Conservation (phyloP, 208 protist genomes). For the Endotrypanum monterogeii region DNA sequence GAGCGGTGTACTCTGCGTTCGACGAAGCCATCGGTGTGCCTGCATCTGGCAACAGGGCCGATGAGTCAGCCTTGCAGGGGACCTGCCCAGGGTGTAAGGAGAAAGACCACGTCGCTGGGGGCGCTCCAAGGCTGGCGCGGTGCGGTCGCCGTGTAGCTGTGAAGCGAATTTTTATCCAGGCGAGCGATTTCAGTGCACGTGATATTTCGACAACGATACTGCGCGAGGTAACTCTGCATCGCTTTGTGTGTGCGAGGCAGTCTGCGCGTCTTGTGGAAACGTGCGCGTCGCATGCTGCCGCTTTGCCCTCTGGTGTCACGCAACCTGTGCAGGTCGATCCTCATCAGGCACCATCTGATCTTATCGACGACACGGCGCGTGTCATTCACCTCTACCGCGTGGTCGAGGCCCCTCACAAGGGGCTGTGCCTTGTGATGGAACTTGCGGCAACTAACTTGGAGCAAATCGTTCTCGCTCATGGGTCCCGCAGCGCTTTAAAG, state of each 20-base stretch:
- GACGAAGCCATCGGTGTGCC: constrained; percentile 20
- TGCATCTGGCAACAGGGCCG: no score
- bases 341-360: neutral
- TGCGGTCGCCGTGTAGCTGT: constrained; percentile 53
- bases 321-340: neutral
- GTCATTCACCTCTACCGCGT: constrained; percentile 54
- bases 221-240: constrained; percentile 74
- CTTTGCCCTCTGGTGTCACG: neutral
- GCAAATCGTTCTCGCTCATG: constrained; percentile 32
- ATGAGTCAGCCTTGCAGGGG: neutral
- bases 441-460: constrained; percentile 66
- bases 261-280: neutral
- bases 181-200: constrained; percentile 66
- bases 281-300: neutral
- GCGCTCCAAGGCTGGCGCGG: neutral
- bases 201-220: constrained; percentile 73
- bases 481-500: neutral
- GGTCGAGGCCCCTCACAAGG: constrained; percentile 78
- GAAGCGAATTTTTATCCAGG: constrained; percentile 82
- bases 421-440: constrained; percentile 86
- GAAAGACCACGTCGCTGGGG: neutral
- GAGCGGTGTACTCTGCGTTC: constrained; percentile 75
- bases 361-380: constrained; percentile 37
- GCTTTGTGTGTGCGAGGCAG: constrained; percentile 32
- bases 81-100: neutral